Evolutionary conservation across 2,329 filamentous ascomycete genomes (phyloP).

Genomic region (Dactylellina drechsleri): DNA sequence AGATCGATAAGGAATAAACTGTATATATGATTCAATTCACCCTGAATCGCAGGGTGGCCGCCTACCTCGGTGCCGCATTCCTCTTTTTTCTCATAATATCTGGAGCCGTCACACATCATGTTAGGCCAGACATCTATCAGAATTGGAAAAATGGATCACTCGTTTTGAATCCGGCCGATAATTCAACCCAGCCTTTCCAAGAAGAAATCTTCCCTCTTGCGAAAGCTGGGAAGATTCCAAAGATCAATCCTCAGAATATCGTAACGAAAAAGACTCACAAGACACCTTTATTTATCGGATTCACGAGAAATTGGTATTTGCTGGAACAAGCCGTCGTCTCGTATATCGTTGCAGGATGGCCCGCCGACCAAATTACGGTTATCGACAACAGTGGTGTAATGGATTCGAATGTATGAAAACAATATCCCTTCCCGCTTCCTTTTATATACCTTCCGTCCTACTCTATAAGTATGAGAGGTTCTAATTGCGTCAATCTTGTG

Average conservation of each 20-base stretch:
- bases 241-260: conserved; percentile 47
- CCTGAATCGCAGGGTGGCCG: conserved; percentile 42
- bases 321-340: conserved; percentile 69
- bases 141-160: conserved; percentile 21
- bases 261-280: conserved; percentile 39
- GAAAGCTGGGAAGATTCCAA: conserved; percentile 47
- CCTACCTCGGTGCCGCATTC: conserved; percentile 21
- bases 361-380: conserved; percentile 68
- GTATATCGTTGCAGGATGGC: conserved; percentile 72
- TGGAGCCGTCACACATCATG: conserved; percentile 41
- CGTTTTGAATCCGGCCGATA: background rate
- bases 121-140: conserved; percentile 32
- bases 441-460: background rate
- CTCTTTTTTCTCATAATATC: conserved; percentile 25
- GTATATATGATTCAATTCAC: conserved; percentile 40
- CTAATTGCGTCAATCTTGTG: conserved; percentile 3
- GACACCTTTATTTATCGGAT: conserved; percentile 69
- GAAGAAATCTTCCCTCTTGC: conserved; percentile 55
- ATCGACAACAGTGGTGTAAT: conserved; percentile 71
- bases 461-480: too few relatives aligned
- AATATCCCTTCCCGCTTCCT: background rate
- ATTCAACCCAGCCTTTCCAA: conserved; percentile 14
- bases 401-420: conserved; percentile 64
- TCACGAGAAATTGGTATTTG: conserved; percentile 69
- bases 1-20: too few relatives aligned